A percentile compares a stretch with the other conserved stretches of the same genome.
These are phyloP conservation scores for Cladophialophora chaetospira DNA, from an alignment of 2,329 filamentous ascomycete genomes.

Conservation along the genomic window DNA sequence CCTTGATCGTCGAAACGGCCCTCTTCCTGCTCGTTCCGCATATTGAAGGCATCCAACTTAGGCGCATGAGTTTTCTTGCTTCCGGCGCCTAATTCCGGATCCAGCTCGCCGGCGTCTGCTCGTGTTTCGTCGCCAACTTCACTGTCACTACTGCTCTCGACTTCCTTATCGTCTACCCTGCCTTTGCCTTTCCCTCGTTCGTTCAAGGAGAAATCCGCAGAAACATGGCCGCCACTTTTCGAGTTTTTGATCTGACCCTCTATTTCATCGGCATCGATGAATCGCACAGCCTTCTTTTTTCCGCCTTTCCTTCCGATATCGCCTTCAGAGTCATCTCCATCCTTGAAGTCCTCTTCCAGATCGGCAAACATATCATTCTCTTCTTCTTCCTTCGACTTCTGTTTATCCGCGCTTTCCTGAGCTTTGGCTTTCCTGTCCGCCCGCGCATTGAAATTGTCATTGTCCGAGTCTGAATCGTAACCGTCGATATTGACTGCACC, in stretches of 20 bases:
- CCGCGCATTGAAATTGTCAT: conserved; percentile 81
- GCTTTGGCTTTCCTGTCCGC: conserved; percentile 59
- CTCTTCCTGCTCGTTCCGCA: conserved; percentile 86
- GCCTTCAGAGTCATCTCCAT: conserved; percentile 55
- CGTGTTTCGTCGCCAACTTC: conserved; percentile 66
- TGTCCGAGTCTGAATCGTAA: conserved; percentile 90
- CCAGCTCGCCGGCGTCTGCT: conserved; percentile 74
- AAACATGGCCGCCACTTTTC: conserved; percentile 70
- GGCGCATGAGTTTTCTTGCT: conserved; percentile 91
- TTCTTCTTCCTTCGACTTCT: conserved; percentile 41
- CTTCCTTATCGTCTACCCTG: conserved; percentile 59
- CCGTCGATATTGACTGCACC: conserved; percentile 95
- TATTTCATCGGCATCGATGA: conserved; percentile 66
- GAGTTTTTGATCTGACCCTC: conserved; percentile 76
- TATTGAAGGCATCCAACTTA: conserved; percentile 94
- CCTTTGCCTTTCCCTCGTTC: conserved; percentile 24
- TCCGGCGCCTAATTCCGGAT: conserved; percentile 87
- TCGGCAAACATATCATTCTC: conserved; percentile 79
- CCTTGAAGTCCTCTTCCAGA: conserved; percentile 60
- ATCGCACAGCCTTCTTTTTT: conserved; percentile 63
- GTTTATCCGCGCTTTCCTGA: conserved; percentile 47
- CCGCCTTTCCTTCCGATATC: conserved; percentile 52
- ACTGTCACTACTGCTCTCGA: conserved; percentile 60
- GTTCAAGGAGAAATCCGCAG: conserved; percentile 56
- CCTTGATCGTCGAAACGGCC: conserved; percentile 87